Conservation (phyloP, 2,329 filamentous ascomycete species). For the Diaporthe humulicola region DNA sequence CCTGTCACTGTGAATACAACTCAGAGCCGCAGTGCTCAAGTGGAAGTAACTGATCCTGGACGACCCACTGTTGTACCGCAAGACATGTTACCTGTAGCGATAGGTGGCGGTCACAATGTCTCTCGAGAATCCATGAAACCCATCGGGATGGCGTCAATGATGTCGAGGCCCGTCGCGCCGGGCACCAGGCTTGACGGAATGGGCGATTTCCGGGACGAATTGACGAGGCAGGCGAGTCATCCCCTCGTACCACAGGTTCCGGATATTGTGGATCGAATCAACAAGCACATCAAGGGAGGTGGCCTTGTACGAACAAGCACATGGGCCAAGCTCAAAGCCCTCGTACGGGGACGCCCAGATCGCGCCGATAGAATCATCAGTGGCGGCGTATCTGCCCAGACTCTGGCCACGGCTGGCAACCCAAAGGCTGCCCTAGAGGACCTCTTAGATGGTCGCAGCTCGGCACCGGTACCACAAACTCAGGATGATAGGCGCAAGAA, state of each 20-base stretch:
- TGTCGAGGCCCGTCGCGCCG: not conserved
- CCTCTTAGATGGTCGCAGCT: slow-evolving; percentile 11
- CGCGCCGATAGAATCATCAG: slow-evolving; percentile 11
- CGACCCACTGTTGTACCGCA: not conserved
- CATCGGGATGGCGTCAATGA: not conserved
- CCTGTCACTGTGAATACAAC: not conserved
- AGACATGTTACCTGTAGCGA: not conserved
- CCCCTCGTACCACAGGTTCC: not conserved
- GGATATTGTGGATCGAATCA: not conserved
- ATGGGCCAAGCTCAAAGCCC: slow-evolving; percentile 4
- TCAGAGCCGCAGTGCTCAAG: not conserved
- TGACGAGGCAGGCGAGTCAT: not conserved
- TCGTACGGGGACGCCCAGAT: not conserved
- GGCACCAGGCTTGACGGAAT: not conserved
- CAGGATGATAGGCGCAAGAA: not conserved
- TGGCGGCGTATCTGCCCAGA: not conserved
- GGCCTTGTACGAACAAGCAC: not conserved
- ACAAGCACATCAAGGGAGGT: slow-evolving; percentile 10
- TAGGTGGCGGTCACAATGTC: not conserved
- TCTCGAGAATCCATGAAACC: not conserved
- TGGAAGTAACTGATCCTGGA: not conserved
- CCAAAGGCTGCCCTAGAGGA: not conserved
- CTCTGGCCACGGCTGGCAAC: not conserved
- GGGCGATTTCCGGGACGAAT: not conserved
- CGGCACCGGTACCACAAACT: not conserved